phyloP scores from a whole-genome alignment of 306 rosid species.

The Carpinus viminea region DNA sequence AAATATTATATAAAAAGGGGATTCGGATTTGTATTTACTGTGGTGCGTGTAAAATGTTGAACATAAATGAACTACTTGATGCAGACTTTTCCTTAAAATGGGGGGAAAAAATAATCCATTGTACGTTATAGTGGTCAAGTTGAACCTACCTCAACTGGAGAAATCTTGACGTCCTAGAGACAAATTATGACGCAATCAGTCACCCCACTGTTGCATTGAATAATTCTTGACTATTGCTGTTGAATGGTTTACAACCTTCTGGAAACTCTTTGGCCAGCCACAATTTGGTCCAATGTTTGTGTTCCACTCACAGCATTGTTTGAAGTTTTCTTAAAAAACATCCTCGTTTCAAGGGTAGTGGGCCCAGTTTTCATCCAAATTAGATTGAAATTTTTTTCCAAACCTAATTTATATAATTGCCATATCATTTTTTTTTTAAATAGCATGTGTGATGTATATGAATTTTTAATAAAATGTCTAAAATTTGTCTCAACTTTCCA shows the following conservation, averaged over 20 bases:
- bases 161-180: conserved; percentile 17
- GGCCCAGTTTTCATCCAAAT: too few relatives aligned
- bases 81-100: background rate
- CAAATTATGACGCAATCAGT: background rate
- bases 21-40: background rate
- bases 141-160: conserved; percentile 25
- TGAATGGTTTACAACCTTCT: background rate
- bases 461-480: too few relatives aligned
- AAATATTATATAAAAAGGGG: background rate
- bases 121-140: conserved; percentile 15
- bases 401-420: too few relatives aligned
- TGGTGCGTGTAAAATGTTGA: background rate
- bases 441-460: too few relatives aligned
- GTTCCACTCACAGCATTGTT: too few relatives aligned
- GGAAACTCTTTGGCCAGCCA: too few relatives aligned
- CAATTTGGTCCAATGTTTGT: too few relatives aligned
- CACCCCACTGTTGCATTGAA: background rate
- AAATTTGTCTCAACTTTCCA: too few relatives aligned
- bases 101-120: background rate
- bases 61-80: background rate
- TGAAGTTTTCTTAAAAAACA: background rate
- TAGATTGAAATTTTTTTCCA: too few relatives aligned
- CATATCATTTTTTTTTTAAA: too few relatives aligned
- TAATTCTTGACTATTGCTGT: conserved; percentile 1
- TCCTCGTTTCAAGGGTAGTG: too few relatives aligned